Conservation (phyloP, 2,329 filamentous ascomycete genomes). For the Diaporthe destruens region DNA sequence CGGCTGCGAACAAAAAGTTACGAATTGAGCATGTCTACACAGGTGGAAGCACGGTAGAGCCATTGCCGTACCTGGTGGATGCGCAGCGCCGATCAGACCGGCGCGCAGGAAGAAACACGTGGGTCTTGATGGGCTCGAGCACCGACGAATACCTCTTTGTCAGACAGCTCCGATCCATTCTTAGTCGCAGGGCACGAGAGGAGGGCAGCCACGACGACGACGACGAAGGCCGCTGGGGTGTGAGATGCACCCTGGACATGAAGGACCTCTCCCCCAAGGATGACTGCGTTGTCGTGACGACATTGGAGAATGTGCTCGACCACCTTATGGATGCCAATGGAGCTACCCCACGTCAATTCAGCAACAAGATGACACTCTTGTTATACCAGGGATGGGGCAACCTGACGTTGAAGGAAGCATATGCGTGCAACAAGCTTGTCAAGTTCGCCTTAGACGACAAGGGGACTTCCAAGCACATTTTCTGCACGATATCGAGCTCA, state of each 20-base stretch:
- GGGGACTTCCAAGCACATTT: neutral
- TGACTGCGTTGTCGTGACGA: neutral
- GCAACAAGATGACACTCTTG: neutral
- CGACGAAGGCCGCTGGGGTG: neutral
- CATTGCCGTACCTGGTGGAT: neutral
- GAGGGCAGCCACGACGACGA: neutral
- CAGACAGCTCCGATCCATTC: neutral
- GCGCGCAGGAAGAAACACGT: neutral
- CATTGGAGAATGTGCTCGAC: neutral
- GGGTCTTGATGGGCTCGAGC: neutral
- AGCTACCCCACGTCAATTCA: neutral
- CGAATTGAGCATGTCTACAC: neutral
- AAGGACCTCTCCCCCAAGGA: neutral
- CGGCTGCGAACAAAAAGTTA: neutral
- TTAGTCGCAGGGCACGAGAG: neutral
- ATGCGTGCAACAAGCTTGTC: neutral
- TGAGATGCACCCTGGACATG: neutral
- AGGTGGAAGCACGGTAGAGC: neutral
- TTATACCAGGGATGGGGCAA: neutral
- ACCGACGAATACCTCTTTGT: neutral
- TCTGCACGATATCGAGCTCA: neutral
- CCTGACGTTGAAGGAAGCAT: neutral
- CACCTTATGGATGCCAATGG: neutral
- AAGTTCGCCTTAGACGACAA: neutral
- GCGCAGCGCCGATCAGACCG: neutral